phyloP scores from a whole-genome alignment of 305 asterid genomes.

The Fraxinus xanthoxyloides region DNA sequence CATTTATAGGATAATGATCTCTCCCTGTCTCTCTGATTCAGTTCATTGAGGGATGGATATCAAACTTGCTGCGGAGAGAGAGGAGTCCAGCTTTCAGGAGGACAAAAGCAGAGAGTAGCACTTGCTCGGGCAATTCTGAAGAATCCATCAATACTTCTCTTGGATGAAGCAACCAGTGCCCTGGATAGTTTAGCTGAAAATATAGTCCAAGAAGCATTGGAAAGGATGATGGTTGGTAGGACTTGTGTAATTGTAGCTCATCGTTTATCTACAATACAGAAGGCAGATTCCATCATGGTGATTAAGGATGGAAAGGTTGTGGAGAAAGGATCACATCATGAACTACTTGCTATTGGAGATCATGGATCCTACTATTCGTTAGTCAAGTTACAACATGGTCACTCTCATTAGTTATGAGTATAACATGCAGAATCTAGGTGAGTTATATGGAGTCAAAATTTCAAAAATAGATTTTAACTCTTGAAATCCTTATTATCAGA shows the following conservation, averaged over 20 bases:
- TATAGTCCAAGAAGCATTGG: slow-evolving; percentile 65
- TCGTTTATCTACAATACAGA: slow-evolving; percentile 63
- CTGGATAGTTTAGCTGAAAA: slow-evolving; percentile 63
- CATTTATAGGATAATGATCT: background rate
- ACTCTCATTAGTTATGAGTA: slow-evolving; percentile 19
- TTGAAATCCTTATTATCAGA: background rate
- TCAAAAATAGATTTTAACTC: background rate
- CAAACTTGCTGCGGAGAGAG: slow-evolving; percentile 75
- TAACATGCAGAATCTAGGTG: background rate
- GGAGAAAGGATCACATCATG: slow-evolving; percentile 68
- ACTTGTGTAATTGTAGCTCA: slow-evolving; percentile 76
- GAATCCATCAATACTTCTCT: slow-evolving; percentile 65
- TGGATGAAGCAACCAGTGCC: slow-evolving; percentile 87
- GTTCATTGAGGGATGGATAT: slow-evolving; percentile 66
- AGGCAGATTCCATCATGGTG: slow-evolving; percentile 62
- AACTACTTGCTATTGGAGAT: slow-evolving; percentile 41
- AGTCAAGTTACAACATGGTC: slow-evolving; percentile 43
- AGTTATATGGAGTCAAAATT: background rate
- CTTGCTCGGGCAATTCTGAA: slow-evolving; percentile 80
- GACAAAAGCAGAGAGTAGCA: slow-evolving; percentile 73
- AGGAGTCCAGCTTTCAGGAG: slow-evolving; percentile 81
- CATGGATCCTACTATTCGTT: slow-evolving; percentile 59
- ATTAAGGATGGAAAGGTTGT: slow-evolving; percentile 66
- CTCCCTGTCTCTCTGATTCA: slow-evolving; percentile 20
- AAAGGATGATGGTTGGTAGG: slow-evolving; percentile 61